Evolutionary conservation across 176 grass and related monocot species (phyloP), one percentile per base, ranked within the genome.

Genomic region (Carex pumila): DNA sequence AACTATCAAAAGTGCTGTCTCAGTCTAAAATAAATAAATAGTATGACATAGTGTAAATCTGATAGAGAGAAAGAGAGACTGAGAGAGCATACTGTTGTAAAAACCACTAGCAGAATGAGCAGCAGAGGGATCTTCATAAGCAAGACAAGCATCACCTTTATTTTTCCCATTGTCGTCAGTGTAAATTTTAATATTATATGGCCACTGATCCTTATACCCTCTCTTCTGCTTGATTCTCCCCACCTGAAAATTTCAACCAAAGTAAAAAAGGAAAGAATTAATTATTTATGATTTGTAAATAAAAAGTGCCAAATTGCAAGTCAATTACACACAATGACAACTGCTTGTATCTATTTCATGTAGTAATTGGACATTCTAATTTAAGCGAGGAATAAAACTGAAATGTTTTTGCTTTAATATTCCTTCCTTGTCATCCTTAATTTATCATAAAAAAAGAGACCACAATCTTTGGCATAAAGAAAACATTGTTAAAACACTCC

Each of bases 161-260:
- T 87, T 89, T 83, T 96, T 99, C 82, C 97, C 97, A 80, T 65
- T 86, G 1, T 99, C 97, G 56, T 99, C 97, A 71, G 97, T 92
- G 41, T 99, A 99, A 68, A 99, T 89, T 79, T 96, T 99, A 71
- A 99, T 99, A 92, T 99, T 99, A 90, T 92, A 99, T 56, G 97
- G 97, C 97, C 97, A 99, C 56, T 99, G 97, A 56, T 99, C 97
- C 72, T 99, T 99, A 79, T 90, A 99, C 7, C 97, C 97, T 85
- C 97, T 93, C 81, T 99, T 99, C 83, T 99, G 97, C 81, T 99
- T 99, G 70, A 99, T 99, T 85, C 81, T 94, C 62, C 97, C 97
- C 87, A 99, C 97, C 97, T 99, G 72, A 78, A 31, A 14, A 78
- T 78, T 78, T 2, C 18, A 59, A 76, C 61, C 84, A 11, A 8